Conservation (phyloP, 768 basidiomycete species). For the Candolleomyces eurysporus region DNA sequence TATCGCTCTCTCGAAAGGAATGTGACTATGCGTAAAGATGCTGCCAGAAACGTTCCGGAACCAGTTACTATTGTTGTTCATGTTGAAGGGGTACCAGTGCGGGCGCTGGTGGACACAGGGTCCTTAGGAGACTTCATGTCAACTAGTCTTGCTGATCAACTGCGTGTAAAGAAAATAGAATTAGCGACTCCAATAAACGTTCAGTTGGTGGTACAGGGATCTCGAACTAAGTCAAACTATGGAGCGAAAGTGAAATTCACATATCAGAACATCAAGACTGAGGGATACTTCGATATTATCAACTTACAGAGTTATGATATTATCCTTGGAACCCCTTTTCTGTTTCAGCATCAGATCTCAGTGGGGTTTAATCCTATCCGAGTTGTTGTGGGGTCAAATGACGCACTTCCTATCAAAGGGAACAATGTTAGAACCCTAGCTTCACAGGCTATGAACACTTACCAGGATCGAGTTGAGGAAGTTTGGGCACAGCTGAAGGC, state of each 20-base stretch:
- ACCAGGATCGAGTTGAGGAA: constrained; percentile 13
- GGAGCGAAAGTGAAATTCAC: constrained; percentile 19
- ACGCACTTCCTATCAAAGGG: constrained; percentile 16
- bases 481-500: constrained; percentile 17
- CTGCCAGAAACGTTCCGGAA: constrained; percentile 20
- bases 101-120: constrained; percentile 36
- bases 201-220: constrained; percentile 40
- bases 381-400: constrained; percentile 22
- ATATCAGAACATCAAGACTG: constrained; percentile 33
- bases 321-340: constrained; percentile 38
- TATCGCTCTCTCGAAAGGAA: constrained; percentile 23
- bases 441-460: constrained; percentile 12
- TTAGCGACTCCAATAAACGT: constrained; percentile 31
- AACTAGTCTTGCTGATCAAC: constrained; percentile 31
- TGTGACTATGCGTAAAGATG: constrained; percentile 16
- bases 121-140: constrained; percentile 43
- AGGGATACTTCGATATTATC: constrained; percentile 32
- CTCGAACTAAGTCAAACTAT: constrained; percentile 32
- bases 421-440: constrained; percentile 10
- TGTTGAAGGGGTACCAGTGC: constrained; percentile 29
- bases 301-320: constrained; percentile 41
- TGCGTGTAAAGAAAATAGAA: constrained; percentile 20
- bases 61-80: constrained; percentile 28
- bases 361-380: constrained; percentile 25
- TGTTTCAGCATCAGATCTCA: constrained; percentile 28